Evolutionary conservation across 768 basidiomycete genomes (phyloP).

Genomic region (Hericium erinaceus): DNA sequence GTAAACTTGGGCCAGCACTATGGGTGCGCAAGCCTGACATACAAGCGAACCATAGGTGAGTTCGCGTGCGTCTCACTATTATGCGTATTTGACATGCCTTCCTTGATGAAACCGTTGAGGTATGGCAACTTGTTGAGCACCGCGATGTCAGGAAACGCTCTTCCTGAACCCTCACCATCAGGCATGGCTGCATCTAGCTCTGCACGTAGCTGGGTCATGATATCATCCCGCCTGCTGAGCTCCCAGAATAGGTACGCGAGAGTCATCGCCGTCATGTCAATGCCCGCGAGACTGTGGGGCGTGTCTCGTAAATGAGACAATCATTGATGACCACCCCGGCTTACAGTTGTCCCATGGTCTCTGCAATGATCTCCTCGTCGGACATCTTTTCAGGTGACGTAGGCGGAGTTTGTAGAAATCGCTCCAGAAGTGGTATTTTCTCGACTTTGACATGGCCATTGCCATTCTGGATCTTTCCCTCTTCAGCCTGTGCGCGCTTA

Average conservation of each 20-base stretch:
- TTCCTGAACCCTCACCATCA: conserved; percentile 34
- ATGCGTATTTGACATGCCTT: conserved; percentile 31
- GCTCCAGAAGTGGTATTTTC: too few relatives aligned
- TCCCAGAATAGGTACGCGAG: conserved; percentile 75
- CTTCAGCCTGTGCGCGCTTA: too few relatives aligned
- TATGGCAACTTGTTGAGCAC: conserved; percentile 43
- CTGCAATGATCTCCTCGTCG: conserved; percentile 69
- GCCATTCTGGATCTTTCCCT: too few relatives aligned
- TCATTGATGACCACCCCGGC: conserved; percentile 12
- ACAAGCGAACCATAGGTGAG: not conserved
- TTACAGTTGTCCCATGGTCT: conserved; percentile 75
- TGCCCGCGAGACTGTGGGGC: conserved; percentile 57
- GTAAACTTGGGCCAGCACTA: conserved; percentile 57
- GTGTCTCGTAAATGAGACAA: not conserved
- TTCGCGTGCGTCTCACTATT: not conserved
- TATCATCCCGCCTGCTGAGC: conserved; percentile 60
- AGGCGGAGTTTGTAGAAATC: too few relatives aligned
- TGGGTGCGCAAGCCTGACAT: conserved; percentile 59
- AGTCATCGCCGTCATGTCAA: conserved; percentile 68
- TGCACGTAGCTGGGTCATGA: conserved; percentile 55
- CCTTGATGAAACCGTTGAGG: conserved; percentile 39
- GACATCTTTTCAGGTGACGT: conserved; percentile 41
- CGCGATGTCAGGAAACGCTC: conserved; percentile 50
- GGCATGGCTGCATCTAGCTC: conserved; percentile 70
- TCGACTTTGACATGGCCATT: too few relatives aligned